Conservation (phyloP, 108 stramenopile species). For the Conticribra weissflogii region DNA sequence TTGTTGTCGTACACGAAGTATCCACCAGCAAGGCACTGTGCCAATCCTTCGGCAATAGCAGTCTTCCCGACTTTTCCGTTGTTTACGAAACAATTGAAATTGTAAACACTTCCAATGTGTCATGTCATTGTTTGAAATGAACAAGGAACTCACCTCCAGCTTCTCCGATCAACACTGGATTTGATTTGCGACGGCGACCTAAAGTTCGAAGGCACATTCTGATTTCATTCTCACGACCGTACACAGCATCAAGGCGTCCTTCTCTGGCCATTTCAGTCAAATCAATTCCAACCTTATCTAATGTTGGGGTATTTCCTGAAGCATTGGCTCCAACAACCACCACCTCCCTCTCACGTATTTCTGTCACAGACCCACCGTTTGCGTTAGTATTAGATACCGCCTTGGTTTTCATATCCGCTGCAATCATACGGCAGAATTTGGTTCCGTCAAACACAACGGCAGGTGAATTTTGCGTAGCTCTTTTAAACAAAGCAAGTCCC, state of each 20-base stretch:
- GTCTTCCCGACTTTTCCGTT: constrained; percentile 92
- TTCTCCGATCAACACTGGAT: constrained; percentile 74
- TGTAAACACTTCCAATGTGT: too few relatives aligned
- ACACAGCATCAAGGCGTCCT: constrained; percentile 69
- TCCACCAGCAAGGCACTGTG: constrained; percentile 70
- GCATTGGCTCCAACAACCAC: constrained; percentile 57
- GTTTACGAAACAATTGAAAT: too few relatives aligned
- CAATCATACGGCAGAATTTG: constrained; percentile 36
- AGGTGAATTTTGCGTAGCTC: constrained; percentile 18
- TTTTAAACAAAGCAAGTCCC: constrained; percentile 34
- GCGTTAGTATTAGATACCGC: not conserved
- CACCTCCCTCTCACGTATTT: constrained; percentile 54
- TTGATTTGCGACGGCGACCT: constrained; percentile 86
- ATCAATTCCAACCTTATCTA: constrained; percentile 75
- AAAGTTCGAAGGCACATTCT: constrained; percentile 70
- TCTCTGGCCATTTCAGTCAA: constrained; percentile 76
- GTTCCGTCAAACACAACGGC: constrained; percentile 40
- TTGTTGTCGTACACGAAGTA: constrained; percentile 37
- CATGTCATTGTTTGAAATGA: too few relatives aligned
- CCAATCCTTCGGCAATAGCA: constrained; percentile 88
- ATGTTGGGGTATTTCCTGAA: constrained; percentile 54
- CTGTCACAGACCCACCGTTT: constrained; percentile 21
- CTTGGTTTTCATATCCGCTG: constrained; percentile 31
- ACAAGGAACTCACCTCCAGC: too few relatives aligned
- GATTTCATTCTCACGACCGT: constrained; percentile 83